Conservation (phyloP, 2,329 filamentous ascomycete genomes). For the Aotearoamyces nothofagi region DNA sequence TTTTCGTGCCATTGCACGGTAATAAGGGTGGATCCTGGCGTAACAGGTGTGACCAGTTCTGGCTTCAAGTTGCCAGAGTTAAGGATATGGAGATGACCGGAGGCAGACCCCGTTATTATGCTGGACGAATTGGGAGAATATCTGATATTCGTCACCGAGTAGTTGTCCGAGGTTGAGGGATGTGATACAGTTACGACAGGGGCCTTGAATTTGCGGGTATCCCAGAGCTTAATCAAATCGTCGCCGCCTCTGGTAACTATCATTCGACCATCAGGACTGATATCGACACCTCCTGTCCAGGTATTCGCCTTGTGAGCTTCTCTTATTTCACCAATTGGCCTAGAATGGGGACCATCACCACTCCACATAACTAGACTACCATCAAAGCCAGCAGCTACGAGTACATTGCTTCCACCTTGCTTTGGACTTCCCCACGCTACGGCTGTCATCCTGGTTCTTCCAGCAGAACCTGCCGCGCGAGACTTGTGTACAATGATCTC, state of each 20-base stretch:
- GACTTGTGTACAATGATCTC: constrained; percentile 96
- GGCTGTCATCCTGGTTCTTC: constrained; percentile 84
- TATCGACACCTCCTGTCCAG: constrained; percentile 85
- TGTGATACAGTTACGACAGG: constrained; percentile 71
- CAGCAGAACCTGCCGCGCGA: constrained; percentile 71
- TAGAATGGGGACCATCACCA: constrained; percentile 71
- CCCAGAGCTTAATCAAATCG: constrained; percentile 89
- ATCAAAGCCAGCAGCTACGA: constrained; percentile 75
- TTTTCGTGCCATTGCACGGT: constrained; percentile 84
- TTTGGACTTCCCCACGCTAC: constrained; percentile 69
- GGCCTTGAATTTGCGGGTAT: constrained; percentile 86
- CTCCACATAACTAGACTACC: constrained; percentile 85
- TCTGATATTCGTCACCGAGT: constrained; percentile 71
- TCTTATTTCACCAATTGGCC: constrained; percentile 69
- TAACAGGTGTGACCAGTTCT: constrained; percentile 80
- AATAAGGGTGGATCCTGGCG: constrained; percentile 67
- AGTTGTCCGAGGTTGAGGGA: constrained; percentile 68
- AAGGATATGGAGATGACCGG: constrained; percentile 79
- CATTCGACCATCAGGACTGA: constrained; percentile 81
- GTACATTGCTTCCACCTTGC: constrained; percentile 63
- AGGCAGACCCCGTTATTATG: constrained; percentile 77
- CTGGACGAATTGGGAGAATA: constrained; percentile 76
- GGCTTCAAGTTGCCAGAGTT: constrained; percentile 81
- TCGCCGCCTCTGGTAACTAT: constrained; percentile 86
- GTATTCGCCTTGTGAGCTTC: constrained; percentile 71